Base-by-base conservation (phyloP, 192 early-diverging fungal genomes). In the Coemansia sp. region DNA sequence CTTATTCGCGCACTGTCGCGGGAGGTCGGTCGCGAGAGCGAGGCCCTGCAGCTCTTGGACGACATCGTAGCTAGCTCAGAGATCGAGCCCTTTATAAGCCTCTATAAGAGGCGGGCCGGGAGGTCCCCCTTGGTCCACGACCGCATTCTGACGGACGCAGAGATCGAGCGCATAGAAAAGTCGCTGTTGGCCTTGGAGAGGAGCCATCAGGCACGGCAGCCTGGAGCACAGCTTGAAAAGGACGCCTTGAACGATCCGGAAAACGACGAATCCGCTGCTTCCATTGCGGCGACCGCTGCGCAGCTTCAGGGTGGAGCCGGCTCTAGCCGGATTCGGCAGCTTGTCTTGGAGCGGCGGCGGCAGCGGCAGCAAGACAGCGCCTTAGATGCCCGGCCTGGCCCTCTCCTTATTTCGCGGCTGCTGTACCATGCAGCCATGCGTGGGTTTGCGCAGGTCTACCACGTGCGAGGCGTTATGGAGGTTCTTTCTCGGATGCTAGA, bases 381-480 rank as follows among this genome's bases (percentile, higher is more conserved):
- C 18, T 6, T 6, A 24, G 50, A 14, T n/a, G 34, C 13, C n/a
- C 42, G 54, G 11, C 14, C 20, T 39, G 51, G 32, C 20, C 57
- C 32, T 11, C 19, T 65, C 20, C 60, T 27, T 0, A 47, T 79
- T 22, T 74, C 76, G n/a, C 67, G 76, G 20, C 49, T 30, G 6
- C 62, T 81, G 50, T 81, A 75, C 32, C 73, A 81, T 55, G 75
- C 67, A 62, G 78, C 73, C 3, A 81, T 81, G 78, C 59, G 56
- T 9, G 78, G 78, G 1, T 81, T 81, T 69, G 69, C 69, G 46
- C 69, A 81, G 50, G 50, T 66, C 19, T 75, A 68, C 58, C 68
- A 81, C 28, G 68, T 81, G 1, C 72, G 78, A 16, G 73, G 78
- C 25, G 78, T 81, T 18, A 58, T 81, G 61, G 66, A 51, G 36